A percentile compares a stretch with the other conserved stretches of the same genome.
phyloP scores from a whole-genome alignment of 75 land plant genomes.

The Cunninghamia lanceolata region DNA sequence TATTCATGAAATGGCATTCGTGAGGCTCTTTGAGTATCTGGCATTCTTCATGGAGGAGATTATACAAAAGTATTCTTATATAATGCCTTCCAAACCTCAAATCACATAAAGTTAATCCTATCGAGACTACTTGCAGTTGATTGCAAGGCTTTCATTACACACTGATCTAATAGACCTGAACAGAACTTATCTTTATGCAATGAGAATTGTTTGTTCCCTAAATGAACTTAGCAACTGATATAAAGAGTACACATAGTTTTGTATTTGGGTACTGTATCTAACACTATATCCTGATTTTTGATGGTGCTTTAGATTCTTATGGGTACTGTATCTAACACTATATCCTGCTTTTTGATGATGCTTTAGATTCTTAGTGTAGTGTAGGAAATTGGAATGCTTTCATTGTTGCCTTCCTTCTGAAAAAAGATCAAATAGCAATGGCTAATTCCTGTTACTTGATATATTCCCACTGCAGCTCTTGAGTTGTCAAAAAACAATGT shows the following conservation, averaged over 20 bases:
- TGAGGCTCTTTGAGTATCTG: too few relatives aligned
- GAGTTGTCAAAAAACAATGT: slow-evolving; percentile 59
- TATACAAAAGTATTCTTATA: too few relatives aligned
- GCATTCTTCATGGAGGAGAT: too few relatives aligned
- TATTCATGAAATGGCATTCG: too few relatives aligned
- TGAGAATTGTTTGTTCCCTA: neutral
- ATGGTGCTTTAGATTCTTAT: neutral
- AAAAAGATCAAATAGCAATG: neutral
- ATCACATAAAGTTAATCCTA: neutral
- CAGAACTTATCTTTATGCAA: too few relatives aligned
- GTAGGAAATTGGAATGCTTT: neutral
- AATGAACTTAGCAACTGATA: neutral
- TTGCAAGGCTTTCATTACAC: neutral
- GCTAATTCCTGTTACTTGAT: neutral
- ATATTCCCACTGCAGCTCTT: slow-evolving; percentile 44
- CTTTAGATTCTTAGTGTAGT: neutral
- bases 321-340: too few relatives aligned
- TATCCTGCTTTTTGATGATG: neutral
- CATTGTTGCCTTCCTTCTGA: neutral
- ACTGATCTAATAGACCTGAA: neutral
- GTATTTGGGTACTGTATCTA: neutral
- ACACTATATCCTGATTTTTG: neutral
- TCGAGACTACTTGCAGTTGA: neutral
- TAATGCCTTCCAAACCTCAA: neutral
- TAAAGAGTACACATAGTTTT: neutral